Evolutionary conservation across 2,329 filamentous ascomycete genomes (phyloP), one percentile per base, ranked within the genome.

Genomic region (Aspergillus sp.): DNA sequence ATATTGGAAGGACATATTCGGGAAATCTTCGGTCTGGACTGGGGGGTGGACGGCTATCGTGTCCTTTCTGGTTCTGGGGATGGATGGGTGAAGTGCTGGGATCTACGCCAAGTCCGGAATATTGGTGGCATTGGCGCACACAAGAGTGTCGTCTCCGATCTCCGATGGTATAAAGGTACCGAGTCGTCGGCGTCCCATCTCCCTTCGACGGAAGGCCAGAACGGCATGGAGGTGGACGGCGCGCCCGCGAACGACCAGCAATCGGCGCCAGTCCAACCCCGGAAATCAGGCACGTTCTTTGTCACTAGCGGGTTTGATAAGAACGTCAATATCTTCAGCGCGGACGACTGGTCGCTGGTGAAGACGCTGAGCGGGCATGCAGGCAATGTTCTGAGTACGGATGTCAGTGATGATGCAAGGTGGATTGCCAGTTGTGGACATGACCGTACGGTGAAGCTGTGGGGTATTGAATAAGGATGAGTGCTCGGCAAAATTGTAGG

Each of bases 1-100:
- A 90, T 97, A 60, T 79, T 99, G 1, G 92, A 97, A 66, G 89
- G 89, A 1, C 90, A 95, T 65, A 94, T 96, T 66, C 89, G 92
- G 56, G 92, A 95, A 13, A 96, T 99, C 49, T 92, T 95, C 65
- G 91, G 87, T 0, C 77, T 97, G 5, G 92, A 96, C 70, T 99
- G 95, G 94, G 86, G 89, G 52, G 82, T 86, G 0, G 94, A 99
- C 67, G 91, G 93, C 5, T 87, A 96, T 69, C 85, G 94, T n/a
- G 84, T 97, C 8, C 78, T 97, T n/a, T 91, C 91, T 0, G 92
- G 91, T 1, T 95, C 91, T 13, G 90, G 87, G 2, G 94, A 99
- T 67, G 93, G 93, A 16, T 97, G 94, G 83, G 86, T 96, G 65
- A 97, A 96, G 72, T 96, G 93, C 73, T 99, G 94, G 94, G 94